These are phyloP conservation scores for Nannizziopsis arthrosporioides DNA, from an alignment of 2,329 filamentous ascomycete species.

Conservation along the genomic window DNA sequence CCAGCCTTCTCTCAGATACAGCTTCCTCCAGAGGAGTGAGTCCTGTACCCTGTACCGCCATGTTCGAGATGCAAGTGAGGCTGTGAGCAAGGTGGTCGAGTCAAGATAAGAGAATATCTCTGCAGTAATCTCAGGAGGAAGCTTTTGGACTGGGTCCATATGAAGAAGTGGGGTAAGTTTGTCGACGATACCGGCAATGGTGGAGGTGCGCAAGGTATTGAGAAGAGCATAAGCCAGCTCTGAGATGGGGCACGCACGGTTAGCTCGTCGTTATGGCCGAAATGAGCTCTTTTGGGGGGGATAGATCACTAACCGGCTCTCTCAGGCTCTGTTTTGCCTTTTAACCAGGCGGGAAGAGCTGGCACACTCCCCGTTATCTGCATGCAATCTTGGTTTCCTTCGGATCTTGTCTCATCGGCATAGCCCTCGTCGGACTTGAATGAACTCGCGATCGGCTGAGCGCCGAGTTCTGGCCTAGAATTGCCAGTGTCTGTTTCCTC, in stretches of 20 bases:
- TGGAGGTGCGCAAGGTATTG: constrained; percentile 64
- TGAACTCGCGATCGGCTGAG: constrained; percentile 27
- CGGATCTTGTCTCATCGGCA: constrained; percentile 57
- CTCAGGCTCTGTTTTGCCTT: constrained; percentile 43
- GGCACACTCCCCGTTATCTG: constrained; percentile 25
- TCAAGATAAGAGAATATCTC: constrained; percentile 81
- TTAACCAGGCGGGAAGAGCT: constrained; percentile 44
- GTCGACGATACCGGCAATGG: constrained; percentile 68
- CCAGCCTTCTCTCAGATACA: constrained; percentile 84
- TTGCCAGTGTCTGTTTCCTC: constrained; percentile 17
- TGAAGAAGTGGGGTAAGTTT: constrained; percentile 72
- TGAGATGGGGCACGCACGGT: constrained; percentile 28
- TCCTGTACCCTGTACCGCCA: constrained; percentile 79
- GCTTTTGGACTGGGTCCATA: constrained; percentile 76
- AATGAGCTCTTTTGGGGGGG: not conserved
- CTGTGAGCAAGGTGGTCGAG: constrained; percentile 64
- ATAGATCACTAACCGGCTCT: constrained; percentile 40
- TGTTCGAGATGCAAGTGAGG: constrained; percentile 63
- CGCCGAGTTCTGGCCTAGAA: constrained; percentile 21
- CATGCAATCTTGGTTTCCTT: constrained; percentile 31
- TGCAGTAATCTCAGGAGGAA: constrained; percentile 83
- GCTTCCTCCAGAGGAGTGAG: constrained; percentile 69
- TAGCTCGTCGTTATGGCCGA: not conserved
- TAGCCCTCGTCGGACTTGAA: constrained; percentile 73
- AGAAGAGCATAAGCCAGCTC: constrained; percentile 72